These are phyloP conservation scores for Cutaneotrichosporon mucoides DNA, from an alignment of 1,284 basidiomycete genomes.

Conservation along the genomic window DNA sequence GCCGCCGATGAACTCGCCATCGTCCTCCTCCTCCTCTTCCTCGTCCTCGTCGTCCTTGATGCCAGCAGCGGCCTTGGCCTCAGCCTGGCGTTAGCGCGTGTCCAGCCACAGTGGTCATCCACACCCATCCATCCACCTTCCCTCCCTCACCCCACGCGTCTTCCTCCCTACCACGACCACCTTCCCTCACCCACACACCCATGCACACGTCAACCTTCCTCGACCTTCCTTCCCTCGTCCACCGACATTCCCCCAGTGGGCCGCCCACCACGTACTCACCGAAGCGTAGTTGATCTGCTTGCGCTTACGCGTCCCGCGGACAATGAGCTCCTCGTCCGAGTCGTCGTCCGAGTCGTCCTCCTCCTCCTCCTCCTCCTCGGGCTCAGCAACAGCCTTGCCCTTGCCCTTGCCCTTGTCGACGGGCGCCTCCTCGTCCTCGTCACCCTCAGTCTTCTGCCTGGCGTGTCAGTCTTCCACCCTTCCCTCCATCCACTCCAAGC, in stretches of 20 bases:
- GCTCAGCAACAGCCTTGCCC: slow-evolving; percentile 22
- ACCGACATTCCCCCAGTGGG: too few species aligned
- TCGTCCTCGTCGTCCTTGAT: slow-evolving; percentile 21
- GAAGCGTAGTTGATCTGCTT: slow-evolving; percentile 35
- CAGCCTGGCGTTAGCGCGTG: slow-evolving; percentile 28
- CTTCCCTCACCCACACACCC: too few species aligned
- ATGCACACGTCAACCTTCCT: too few species aligned
- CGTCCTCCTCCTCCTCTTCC: slow-evolving; percentile 23
- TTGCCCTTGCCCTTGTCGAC: slow-evolving; percentile 32
- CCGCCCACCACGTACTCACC: too few species aligned
- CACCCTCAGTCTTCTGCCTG: slow-evolving; percentile 37
- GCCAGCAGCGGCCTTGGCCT: slow-evolving; percentile 38
- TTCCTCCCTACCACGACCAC: too few species aligned
- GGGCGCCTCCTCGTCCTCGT: slow-evolving; percentile 1
- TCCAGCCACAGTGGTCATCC: too few species aligned
- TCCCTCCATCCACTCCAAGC: too few species aligned
- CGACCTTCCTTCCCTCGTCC: too few species aligned
- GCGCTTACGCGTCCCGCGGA: slow-evolving; percentile 27
- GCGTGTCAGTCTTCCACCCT: too few species aligned
- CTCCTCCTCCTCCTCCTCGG: slow-evolving; percentile 21
- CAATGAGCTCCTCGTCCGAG: slow-evolving; percentile 27
- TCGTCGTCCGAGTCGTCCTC: slow-evolving; percentile 25
- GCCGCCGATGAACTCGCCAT: slow-evolving; percentile 24
- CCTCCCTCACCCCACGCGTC: too few species aligned
- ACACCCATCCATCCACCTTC: too few species aligned